Percentiles rank a stretch among this genome's conserved stretches.
Conservation (phyloP, 441 rosid genomes). For the Populus hybrid region DNA sequence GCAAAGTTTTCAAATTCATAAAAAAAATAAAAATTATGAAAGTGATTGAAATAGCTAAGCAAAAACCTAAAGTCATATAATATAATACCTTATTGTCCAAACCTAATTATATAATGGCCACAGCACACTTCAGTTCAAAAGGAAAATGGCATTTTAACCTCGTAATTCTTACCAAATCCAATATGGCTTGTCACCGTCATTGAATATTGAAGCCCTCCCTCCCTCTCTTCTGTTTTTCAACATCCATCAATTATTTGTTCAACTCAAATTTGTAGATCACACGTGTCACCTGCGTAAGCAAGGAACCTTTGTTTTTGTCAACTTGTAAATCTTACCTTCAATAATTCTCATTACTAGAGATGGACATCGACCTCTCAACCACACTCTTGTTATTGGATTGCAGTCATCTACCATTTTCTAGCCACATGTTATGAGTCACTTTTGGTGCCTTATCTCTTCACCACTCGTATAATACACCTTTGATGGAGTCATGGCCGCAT, state of each 20-base stretch:
- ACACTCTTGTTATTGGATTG: too few relatives aligned
- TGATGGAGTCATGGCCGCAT: too few relatives aligned
- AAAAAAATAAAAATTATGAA: neutral
- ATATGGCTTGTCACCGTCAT: neutral
- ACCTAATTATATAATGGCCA: neutral
- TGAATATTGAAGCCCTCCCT: neutral
- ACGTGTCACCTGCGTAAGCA: neutral
- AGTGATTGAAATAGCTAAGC: slow-evolving; percentile 24
- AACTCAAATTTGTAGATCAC: neutral
- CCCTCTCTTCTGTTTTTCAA: neutral
- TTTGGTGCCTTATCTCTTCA: too few relatives aligned
- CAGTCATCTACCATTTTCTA: too few relatives aligned
- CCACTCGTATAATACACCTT: too few relatives aligned
- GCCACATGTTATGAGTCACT: too few relatives aligned
- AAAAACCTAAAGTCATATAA: slow-evolving; percentile 11
- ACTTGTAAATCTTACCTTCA: too few relatives aligned
- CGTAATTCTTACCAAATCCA: neutral
- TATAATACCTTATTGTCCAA: neutral
- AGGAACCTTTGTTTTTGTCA: too few relatives aligned
- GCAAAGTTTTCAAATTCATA: neutral
- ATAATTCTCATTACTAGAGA: too few relatives aligned
- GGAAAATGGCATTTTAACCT: neutral
- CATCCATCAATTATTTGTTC: neutral
- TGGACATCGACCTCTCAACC: too few relatives aligned
- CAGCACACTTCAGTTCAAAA: neutral